A percentile compares a stretch with the other conserved stretches of the same genome.
phyloP scores from a whole-genome alignment of 371 early-diverging fungal genomes.

The Catenaria anguillulae region DNA sequence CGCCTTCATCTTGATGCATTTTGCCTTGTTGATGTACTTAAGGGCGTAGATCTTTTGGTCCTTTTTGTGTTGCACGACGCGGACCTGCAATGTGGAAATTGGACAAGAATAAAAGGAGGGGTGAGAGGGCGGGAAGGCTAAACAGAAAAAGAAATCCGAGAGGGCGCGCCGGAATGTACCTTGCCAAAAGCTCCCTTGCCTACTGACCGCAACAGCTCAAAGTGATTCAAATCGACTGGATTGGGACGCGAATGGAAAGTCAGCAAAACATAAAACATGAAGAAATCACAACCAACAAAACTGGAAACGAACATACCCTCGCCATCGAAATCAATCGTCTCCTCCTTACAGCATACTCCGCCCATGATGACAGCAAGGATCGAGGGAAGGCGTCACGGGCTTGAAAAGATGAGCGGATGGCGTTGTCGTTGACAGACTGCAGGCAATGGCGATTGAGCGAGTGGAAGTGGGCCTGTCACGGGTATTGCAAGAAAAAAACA shows the following conservation, averaged over 20 bases:
- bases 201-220: constrained; percentile 47
- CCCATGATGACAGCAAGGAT: constrained; percentile 31
- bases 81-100: constrained; percentile 27
- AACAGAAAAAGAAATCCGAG: neutral
- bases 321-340: constrained; percentile 28
- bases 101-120: neutral
- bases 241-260: neutral
- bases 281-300: too few species aligned
- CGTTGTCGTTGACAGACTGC: too few species aligned
- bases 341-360: constrained; percentile 34
- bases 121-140: neutral
- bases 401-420: too few species aligned
- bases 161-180: too few species aligned
- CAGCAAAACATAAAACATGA: too few species aligned
- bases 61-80: constrained; percentile 70
- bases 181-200: constrained; percentile 65
- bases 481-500: too few species aligned
- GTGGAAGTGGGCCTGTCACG: too few species aligned
- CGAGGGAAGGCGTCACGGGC: too few species aligned
- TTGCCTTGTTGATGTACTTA: constrained; percentile 65
- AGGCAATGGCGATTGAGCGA: too few species aligned
- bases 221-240: constrained; percentile 45
- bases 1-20: constrained; percentile 48
- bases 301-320: constrained; percentile 34
- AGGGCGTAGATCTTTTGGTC: constrained; percentile 53